Base-by-base conservation (phyloP, 306 rosid genomes). In the Oxytropis ochrocephala region DNA sequence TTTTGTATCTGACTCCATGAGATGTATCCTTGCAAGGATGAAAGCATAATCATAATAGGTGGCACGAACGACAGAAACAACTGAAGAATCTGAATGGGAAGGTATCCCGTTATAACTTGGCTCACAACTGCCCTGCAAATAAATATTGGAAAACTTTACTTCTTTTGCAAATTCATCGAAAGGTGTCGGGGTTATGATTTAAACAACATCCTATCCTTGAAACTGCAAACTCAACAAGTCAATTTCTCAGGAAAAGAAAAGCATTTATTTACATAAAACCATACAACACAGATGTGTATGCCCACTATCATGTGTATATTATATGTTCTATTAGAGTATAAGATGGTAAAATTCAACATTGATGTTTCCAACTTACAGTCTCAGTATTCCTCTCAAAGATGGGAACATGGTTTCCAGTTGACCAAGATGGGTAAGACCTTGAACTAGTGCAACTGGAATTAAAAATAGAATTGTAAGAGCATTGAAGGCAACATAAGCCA, bases 61-160 rank as follows among this genome's bases (percentile, higher is more conserved):
- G 96, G 96, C 65, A 91, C 88, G 32, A 73, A 62, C n/a, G 63
- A 74, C 61, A 85, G 61, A 79, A 77, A 89, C 56, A 64, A 38
- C 52, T 83, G 82, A 59, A 91, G 96, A 77, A 91, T 87, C 76
- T 76, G 88, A 80, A 89, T 89, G 33, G 97, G 96, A 80, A 91
- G 93, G 78, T 87, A 88, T 67, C 97, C 97, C 5, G 96, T 89
- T 76, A 91, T 83, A 75, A 89, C 88, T 80, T 82, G 70, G 83
- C 81, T 87, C 58, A 89, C 89, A 69, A 87, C 44, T 67, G 85
- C 59, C 69, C 97, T 91, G 96, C 68, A 86, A 77, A 47, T 24
- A 59, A 21, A 65, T 49, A 59, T 55, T 24, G 29, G 57, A 17
- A 73, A 73, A 17, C 57, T 57, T 32, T 49, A 48, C 35, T 60